Conservation (phyloP, 257 asterid genomes). For the Cinchona pubescens region DNA sequence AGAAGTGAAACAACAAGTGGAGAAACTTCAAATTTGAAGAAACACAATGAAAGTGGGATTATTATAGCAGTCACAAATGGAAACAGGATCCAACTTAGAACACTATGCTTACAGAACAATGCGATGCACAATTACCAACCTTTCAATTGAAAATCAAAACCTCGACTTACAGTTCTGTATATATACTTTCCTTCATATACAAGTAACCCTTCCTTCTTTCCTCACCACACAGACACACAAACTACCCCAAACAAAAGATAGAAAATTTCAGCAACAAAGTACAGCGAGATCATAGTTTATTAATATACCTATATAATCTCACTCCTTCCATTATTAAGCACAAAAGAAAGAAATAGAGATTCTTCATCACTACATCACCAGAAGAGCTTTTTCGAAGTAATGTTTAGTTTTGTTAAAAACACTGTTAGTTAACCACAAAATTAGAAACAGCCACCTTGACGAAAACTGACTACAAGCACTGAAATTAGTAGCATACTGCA, state of each 20-base stretch:
- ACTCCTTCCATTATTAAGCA: slow-evolving; percentile 5
- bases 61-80: neutral
- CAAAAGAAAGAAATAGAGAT: neutral
- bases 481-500: too few relatives aligned
- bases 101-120: neutral
- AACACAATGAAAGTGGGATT: neutral
- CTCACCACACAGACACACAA: too few relatives aligned
- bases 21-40: neutral
- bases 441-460: neutral
- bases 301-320: too few relatives aligned
- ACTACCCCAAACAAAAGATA: too few relatives aligned
- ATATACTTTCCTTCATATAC: neutral
- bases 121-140: neutral
- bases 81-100: neutral
- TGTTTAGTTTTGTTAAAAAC: neutral
- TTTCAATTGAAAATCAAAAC: too few relatives aligned
- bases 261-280: neutral
- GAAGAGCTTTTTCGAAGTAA: neutral
- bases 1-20: too few relatives aligned
- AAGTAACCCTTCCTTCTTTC: neutral
- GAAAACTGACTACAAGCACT: neutral
- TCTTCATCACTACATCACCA: neutral
- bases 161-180: neutral
- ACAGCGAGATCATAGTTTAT: neutral
- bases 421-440: neutral